These are phyloP conservation scores for Leishmania arabica DNA, from an alignment of 208 protist species.

Conservation along the genomic window DNA sequence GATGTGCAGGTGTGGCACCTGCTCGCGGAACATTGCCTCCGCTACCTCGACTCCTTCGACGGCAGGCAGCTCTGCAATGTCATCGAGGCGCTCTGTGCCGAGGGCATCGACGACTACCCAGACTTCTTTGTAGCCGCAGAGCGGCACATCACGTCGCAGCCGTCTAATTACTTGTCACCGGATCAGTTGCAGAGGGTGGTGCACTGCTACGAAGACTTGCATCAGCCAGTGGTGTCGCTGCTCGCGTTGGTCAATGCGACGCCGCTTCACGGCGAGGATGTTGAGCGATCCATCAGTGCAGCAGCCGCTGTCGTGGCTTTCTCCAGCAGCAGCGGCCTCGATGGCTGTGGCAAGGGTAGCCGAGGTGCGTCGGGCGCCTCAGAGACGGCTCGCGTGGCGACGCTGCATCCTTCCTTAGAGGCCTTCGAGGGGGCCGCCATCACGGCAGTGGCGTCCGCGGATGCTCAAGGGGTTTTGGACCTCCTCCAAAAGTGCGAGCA, in stretches of 20 bases:
- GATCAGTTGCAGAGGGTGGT: slow-evolving; percentile 63
- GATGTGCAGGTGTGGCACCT: slow-evolving; percentile 76
- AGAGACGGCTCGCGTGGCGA: neutral
- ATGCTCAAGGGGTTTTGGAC: slow-evolving; percentile 50
- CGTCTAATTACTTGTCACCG: slow-evolving; percentile 45
- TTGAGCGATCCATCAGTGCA: slow-evolving; percentile 29
- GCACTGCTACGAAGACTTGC: slow-evolving; percentile 66
- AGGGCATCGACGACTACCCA: slow-evolving; percentile 60
- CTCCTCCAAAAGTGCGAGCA: slow-evolving; percentile 70
- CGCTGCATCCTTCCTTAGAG: slow-evolving; percentile 35
- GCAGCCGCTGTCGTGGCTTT: slow-evolving; percentile 25
- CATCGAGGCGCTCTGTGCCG: slow-evolving; percentile 52
- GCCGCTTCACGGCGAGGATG: slow-evolving; percentile 19
- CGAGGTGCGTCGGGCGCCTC: neutral
- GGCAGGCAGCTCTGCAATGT: slow-evolving; percentile 65
- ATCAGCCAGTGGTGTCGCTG: slow-evolving; percentile 63
- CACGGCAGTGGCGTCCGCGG: slow-evolving; percentile 36
- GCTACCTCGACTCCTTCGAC: slow-evolving; percentile 56
- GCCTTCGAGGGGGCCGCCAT: slow-evolving; percentile 52
- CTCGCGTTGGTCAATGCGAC: slow-evolving; percentile 35
- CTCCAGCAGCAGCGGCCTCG: neutral
- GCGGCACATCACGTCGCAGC: slow-evolving; percentile 56
- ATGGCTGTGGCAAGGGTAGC: neutral
- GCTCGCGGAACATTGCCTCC: slow-evolving; percentile 80
- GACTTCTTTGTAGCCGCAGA: slow-evolving; percentile 81